Conservation (phyloP, 2,329 filamentous ascomycete species). For the Paecilomyces formosus region DNA sequence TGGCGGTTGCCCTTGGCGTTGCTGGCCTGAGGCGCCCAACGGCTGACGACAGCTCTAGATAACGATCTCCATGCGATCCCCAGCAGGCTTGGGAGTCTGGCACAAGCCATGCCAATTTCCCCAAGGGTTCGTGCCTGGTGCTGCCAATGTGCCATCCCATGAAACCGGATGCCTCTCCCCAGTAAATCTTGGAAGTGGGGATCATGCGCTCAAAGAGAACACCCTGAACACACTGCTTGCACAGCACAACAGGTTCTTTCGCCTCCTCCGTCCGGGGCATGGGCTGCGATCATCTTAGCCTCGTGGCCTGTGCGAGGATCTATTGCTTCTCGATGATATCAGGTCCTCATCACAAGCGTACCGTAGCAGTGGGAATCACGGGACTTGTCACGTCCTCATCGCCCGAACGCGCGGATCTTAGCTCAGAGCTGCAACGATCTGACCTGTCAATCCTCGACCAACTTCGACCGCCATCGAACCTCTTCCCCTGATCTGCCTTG, state of each 20-base stretch:
- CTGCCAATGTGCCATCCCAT: not conserved
- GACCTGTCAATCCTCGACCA: not conserved
- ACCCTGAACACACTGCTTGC: too few species aligned
- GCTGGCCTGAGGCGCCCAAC: not conserved
- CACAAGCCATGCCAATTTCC: not conserved
- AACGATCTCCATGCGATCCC: not conserved
- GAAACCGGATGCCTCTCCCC: not conserved
- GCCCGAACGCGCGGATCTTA: not conserved
- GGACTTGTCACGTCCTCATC: not conserved
- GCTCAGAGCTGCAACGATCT: not conserved
- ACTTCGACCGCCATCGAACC: not conserved
- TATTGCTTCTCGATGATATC: not conserved
- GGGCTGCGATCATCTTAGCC: not conserved
- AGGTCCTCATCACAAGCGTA: not conserved
- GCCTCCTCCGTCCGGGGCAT: too few species aligned
- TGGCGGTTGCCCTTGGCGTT: not conserved
- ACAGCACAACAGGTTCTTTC: not conserved
- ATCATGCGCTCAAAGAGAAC: not conserved
- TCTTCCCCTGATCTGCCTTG: not conserved
- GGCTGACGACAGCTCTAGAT: not conserved
- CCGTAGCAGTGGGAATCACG: not conserved
- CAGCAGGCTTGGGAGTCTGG: not conserved
- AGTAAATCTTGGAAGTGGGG: not conserved
- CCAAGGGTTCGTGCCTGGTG: not conserved
- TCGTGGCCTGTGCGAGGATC: not conserved